phyloP scores from a whole-genome alignment of 2,329 filamentous ascomycete genomes.

The Colletotrichum somersetense region DNA sequence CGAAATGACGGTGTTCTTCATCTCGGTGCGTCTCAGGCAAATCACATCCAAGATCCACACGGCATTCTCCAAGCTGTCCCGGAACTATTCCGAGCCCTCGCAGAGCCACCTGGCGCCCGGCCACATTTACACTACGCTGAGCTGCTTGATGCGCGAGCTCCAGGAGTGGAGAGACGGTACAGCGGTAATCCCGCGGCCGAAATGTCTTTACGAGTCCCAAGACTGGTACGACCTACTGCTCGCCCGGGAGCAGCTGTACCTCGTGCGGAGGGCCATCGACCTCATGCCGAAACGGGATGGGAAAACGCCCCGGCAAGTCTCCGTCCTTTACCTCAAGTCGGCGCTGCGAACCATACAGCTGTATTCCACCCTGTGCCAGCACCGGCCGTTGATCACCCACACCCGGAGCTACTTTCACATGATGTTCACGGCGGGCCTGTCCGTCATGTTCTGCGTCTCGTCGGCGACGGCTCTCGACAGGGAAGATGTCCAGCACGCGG shows the following conservation, averaged over 20 bases:
- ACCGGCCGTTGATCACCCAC: conserved; percentile 54
- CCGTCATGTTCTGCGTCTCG: conserved; percentile 50
- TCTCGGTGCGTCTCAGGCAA: conserved; percentile 53
- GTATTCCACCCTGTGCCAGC: conserved; percentile 53
- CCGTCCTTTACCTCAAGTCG: conserved; percentile 51
- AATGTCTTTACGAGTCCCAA: conserved; percentile 56
- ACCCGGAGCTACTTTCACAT: conserved; percentile 63
- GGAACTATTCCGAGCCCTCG: conserved; percentile 20
- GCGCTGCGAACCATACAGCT: conserved; percentile 54
- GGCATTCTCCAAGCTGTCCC: conserved; percentile 45
- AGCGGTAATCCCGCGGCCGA: conserved; percentile 50
- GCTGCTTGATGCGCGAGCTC: conserved; percentile 51
- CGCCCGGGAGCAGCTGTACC: conserved; percentile 55
- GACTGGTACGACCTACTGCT: conserved; percentile 60
- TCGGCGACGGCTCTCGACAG: conserved; percentile 16
- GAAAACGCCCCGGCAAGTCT: conserved; percentile 49
- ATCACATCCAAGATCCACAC: conserved; percentile 56
- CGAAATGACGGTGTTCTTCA: conserved; percentile 55
- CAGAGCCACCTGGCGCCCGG: conserved; percentile 41
- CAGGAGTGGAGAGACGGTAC: conserved; percentile 51
- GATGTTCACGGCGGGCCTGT: conserved; percentile 59
- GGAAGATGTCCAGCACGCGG: conserved; percentile 18
- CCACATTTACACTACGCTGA: conserved; percentile 46
- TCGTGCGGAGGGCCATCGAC: conserved; percentile 57
- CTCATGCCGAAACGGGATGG: conserved; percentile 52